These are phyloP conservation scores for Mycena leptocephala DNA, from an alignment of 768 basidiomycete genomes.

Conservation along the genomic window DNA sequence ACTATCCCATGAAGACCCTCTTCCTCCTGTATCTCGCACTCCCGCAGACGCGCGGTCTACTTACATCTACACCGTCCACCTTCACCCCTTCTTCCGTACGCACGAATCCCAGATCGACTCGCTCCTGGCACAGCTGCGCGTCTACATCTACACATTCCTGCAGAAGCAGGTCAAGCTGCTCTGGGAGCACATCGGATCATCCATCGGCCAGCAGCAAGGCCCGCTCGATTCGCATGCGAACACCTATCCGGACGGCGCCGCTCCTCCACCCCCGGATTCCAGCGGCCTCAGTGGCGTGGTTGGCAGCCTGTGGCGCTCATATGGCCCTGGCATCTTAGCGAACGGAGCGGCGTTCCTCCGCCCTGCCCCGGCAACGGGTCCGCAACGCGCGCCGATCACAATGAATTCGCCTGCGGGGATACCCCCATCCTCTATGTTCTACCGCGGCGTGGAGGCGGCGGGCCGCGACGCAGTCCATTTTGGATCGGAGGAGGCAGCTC, in stretches of 20 bases:
- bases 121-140: conserved; percentile 77
- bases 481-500: conserved; percentile 66
- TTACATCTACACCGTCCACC: conserved; percentile 85
- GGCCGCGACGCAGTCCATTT: conserved; percentile 48
- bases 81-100: conserved; percentile 86
- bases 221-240: conserved; percentile 27
- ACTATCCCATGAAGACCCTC: conserved; percentile 84
- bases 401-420: conserved; percentile 48
- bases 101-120: conserved; percentile 92
- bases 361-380: conserved; percentile 61
- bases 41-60: conserved; percentile 93
- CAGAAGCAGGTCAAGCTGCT: conserved; percentile 75
- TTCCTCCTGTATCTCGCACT: conserved; percentile 93
- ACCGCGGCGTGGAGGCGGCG: conserved; percentile 5
- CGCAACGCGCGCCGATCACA: conserved; percentile 43
- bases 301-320: conserved; percentile 78
- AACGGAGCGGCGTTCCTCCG: conserved; percentile 76
- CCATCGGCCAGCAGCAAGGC: conserved; percentile 64
- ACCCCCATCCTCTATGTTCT: conserved; percentile 42
- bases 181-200: conserved; percentile 76
- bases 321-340: conserved; percentile 82
- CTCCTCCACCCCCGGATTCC: conserved; percentile 29
- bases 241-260: conserved; percentile 32
- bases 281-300: conserved; percentile 53
- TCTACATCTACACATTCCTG: conserved; percentile 72